phyloP scores from a whole-genome alignment of 495 filamentous ascomycete genomes.

The Wilcoxina mikolae region DNA sequence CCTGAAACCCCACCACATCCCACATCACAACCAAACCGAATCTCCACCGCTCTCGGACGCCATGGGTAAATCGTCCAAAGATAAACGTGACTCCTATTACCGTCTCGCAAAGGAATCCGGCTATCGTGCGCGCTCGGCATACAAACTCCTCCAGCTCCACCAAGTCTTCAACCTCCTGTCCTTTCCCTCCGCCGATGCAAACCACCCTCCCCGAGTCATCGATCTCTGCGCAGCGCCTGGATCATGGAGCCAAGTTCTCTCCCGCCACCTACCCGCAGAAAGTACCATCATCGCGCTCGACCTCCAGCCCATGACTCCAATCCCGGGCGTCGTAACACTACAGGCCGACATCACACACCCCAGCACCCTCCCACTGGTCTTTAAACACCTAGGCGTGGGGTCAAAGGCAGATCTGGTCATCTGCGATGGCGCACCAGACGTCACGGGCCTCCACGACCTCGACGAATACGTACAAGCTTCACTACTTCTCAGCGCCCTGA shows the following conservation, averaged over 20 bases:
- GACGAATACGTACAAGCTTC: conserved; percentile 97
- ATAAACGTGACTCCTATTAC: conserved; percentile 97
- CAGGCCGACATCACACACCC: conserved; percentile 96
- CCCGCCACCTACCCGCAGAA: conserved; percentile 47
- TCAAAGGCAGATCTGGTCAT: conserved; percentile 48
- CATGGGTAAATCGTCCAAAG: conserved; percentile 98
- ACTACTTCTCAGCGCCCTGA: conserved; percentile 82
- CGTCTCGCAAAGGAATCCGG: conserved; percentile 78
- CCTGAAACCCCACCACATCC: no score
- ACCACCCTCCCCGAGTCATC: conserved; percentile 74
- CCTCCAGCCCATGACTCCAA: conserved; percentile 82
- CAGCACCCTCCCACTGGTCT: conserved; percentile 74
- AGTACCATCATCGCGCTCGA: conserved; percentile 74
- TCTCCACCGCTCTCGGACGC: no score
- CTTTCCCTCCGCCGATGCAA: conserved; percentile 34
- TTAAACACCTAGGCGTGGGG: conserved; percentile 58
- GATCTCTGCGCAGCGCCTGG: conserved; percentile 93
- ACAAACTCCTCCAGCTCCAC: conserved; percentile 94
- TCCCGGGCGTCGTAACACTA: conserved; percentile 80
- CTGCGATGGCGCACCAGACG: conserved; percentile 89
- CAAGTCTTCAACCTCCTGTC: conserved; percentile 83
- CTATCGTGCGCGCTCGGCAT: conserved; percentile 89
- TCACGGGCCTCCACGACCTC: conserved; percentile 89
- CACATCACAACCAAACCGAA: no score
- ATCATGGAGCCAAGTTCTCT: conserved; percentile 92